Evolutionary conservation across 1,139 yeast genomes (phyloP), one percentile per base, ranked within the genome.

Genomic region (Suhomyces ambrosiae): DNA sequence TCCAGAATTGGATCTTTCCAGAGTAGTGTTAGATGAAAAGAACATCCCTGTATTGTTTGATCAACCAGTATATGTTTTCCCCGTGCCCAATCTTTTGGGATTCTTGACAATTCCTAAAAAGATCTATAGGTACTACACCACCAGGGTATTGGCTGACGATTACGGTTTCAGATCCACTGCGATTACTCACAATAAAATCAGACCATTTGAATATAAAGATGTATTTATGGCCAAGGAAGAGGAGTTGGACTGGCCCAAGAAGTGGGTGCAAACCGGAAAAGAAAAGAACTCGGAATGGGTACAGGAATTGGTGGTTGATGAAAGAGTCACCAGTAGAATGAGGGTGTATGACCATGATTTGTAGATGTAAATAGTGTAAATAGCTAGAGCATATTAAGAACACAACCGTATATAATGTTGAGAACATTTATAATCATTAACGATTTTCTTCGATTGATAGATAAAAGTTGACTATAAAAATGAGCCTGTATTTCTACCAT

Each of bases 201-300:
- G 95, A 32, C 76, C 80, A 3, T 86, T 81, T 52, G 73, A 69
- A 36, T 56, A 58, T 35, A 67, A 68, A 33, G 94, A 87, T 51
- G 61, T 76, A 27, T 65, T 70, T 26, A 61, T 75, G 50, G 85
- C 82, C 7, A 61, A 63, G 25, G 80, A 70, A 28, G 98, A 94
- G 58, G 97, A 92, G 57, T 57, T 63, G 12, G 95, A 88, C 49
- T 94, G 99, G 99, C 97, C 97, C 15, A 67, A 68, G 45, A 74
- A 76, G 45, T 94, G 97, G 96, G 85, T 86, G 29, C 74, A 79
- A 46, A 74, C 71, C 46, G 96, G 95, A 12, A 57, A 64, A 33
- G 84, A 79, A 40, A 82, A 79, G 52, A 67, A 76, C 28, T 84
- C 95, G 44, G 97, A 90, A 58, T 92, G 98, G 98, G 82, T 85